Conservation (phyloP, 2,329 filamentous ascomycete species). For the Fusarium irregulare region DNA sequence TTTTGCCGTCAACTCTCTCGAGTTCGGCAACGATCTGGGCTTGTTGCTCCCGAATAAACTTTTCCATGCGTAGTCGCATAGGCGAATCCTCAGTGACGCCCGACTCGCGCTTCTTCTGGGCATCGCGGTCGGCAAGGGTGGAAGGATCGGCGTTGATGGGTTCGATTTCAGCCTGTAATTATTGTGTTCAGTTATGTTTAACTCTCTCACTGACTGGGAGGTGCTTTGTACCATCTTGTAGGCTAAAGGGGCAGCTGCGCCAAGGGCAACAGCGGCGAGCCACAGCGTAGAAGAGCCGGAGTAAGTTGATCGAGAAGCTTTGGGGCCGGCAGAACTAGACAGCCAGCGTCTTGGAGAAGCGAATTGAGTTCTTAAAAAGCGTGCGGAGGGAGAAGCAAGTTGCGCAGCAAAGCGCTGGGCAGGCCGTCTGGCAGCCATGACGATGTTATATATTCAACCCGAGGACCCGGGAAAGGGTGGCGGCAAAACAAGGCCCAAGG, state of each 20-base stretch:
- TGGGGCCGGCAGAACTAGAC: slow-evolving; percentile 41
- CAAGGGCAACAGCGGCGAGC: slow-evolving; percentile 58
- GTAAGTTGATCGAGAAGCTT: slow-evolving; percentile 34
- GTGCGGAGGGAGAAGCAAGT: slow-evolving; percentile 43
- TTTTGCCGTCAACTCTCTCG: slow-evolving; percentile 83
- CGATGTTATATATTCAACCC: slow-evolving; percentile 42
- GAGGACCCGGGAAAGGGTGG: slow-evolving; percentile 14
- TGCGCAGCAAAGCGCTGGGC: slow-evolving; percentile 48
- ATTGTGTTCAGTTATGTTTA: slow-evolving; percentile 34
- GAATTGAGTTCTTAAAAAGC: slow-evolving; percentile 45
- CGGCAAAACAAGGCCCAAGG: slow-evolving; percentile 13
- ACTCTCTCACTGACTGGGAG: background rate
- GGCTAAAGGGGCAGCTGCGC: slow-evolving; percentile 63
- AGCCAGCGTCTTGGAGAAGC: slow-evolving; percentile 41
- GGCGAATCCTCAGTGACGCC: slow-evolving; percentile 79
- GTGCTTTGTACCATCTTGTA: slow-evolving; percentile 67
- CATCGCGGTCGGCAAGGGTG: slow-evolving; percentile 86
- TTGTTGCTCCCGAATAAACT: slow-evolving; percentile 94
- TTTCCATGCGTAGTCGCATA: slow-evolving; percentile 98
- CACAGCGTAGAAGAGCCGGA: slow-evolving; percentile 42
- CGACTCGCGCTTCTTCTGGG: slow-evolving; percentile 78
- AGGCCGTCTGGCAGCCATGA: slow-evolving; percentile 51
- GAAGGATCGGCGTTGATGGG: slow-evolving; percentile 67
- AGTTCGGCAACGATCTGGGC: slow-evolving; percentile 86
- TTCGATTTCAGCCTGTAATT: slow-evolving; percentile 55